Conservation (phyloP, 2,329 filamentous ascomycete species). For the Mycocentrospora acerina region DNA sequence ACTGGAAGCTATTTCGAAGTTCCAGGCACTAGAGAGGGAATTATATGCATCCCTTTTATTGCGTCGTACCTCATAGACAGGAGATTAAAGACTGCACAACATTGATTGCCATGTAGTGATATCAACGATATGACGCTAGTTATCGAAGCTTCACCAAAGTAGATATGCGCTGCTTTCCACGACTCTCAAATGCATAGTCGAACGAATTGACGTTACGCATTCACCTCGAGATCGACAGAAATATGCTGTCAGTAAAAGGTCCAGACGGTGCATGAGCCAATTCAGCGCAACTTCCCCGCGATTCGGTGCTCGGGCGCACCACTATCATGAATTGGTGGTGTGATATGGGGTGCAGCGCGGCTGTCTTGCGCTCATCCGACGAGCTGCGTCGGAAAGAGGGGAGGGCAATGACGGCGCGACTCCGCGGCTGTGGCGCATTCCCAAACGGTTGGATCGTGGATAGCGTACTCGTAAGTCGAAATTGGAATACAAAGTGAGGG, state of each 20-base stretch:
- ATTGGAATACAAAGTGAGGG: no score
- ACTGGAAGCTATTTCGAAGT: no score
- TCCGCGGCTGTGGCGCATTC: constrained; percentile 16
- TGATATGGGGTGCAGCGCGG: constrained; percentile 12
- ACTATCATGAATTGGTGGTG: constrained; percentile 16
- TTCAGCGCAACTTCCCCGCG: constrained; percentile 6
- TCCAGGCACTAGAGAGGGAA: no score
- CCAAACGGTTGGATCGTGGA: constrained; percentile 10
- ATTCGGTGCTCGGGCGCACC: constrained; percentile 1
- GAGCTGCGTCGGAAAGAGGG: constrained; percentile 16
- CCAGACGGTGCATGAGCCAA: background rate
- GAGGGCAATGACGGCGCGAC: constrained; percentile 13
- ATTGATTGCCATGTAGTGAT: no score
- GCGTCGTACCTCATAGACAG: no score
- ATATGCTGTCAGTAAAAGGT: background rate
- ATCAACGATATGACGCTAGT: no score
- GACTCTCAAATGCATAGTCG: no score
- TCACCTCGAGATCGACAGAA: constrained; percentile 6
- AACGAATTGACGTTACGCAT: background rate
- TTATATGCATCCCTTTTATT: no score
- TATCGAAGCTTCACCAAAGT: no score
- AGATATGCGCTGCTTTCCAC: no score
- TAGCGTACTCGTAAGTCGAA: no score
- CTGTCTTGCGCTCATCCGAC: constrained; percentile 31
- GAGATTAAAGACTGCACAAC: no score